phyloP scores from a whole-genome alignment of 31 red algal species.

The Asparagopsis taxiformis region DNA sequence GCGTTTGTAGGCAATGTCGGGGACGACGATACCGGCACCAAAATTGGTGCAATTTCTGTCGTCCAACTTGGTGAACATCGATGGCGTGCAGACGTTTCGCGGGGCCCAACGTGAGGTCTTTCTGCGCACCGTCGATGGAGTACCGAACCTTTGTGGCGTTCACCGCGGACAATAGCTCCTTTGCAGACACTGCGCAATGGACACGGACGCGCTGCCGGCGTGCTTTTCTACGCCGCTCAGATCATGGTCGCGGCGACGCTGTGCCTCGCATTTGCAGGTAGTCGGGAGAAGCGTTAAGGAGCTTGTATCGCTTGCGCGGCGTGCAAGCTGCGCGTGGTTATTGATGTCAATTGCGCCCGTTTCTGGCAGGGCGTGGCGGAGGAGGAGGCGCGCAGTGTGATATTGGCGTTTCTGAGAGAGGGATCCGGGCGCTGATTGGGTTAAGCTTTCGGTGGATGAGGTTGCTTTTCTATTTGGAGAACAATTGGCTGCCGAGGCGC shows the following conservation, averaged over 20 bases:
- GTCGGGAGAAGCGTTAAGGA: slow-evolving; percentile 3
- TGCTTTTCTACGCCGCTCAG: slow-evolving; percentile 39
- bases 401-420: slow-evolving; percentile 5
- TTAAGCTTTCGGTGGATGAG: slow-evolving; percentile 37
- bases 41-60: slow-evolving; percentile 4
- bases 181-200: slow-evolving; percentile 38
- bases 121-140: slow-evolving; percentile 30
- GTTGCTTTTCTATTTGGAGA: slow-evolving; percentile 33
- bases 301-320: slow-evolving; percentile 26
- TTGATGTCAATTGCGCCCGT: slow-evolving; percentile 59
- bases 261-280: slow-evolving; percentile 31
- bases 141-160: slow-evolving; percentile 68
- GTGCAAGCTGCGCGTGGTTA: slow-evolving; percentile 21
- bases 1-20: slow-evolving; percentile 46
- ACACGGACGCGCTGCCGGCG: slow-evolving; percentile 15
- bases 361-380: slow-evolving; percentile 31
- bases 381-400: slow-evolving; percentile 24
- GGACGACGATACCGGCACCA: slow-evolving; percentile 28
- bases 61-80: slow-evolving; percentile 27
- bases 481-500: slow-evolving; percentile 25
- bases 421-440: slow-evolving; percentile 22
- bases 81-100: slow-evolving; percentile 13
- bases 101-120: slow-evolving; percentile 26
- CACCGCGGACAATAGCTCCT: slow-evolving; percentile 16
- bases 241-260: slow-evolving; percentile 39